These are phyloP conservation scores for Auricularia heimuer DNA, from an alignment of 768 basidiomycete genomes.

Conservation along the genomic window DNA sequence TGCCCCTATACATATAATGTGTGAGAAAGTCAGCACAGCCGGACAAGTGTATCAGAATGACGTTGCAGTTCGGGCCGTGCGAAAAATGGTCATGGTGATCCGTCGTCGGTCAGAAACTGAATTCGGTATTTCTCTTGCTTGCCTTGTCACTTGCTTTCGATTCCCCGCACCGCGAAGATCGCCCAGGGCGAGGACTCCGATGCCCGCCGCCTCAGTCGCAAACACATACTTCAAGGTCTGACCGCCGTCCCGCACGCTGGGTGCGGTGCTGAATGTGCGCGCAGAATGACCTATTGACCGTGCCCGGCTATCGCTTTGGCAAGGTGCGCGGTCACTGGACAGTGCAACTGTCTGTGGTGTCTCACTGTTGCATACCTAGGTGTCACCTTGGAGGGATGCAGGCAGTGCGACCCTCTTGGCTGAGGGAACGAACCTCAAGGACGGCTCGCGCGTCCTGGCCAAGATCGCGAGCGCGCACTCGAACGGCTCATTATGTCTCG, in stretches of 20 bases:
- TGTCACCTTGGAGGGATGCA: constrained; percentile 58
- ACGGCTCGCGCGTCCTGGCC: constrained; percentile 56
- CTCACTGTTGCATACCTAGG: constrained; percentile 28
- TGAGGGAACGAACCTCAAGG: constrained; percentile 61
- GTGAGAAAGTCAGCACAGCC: too few species aligned
- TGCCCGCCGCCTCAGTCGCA: constrained; percentile 17
- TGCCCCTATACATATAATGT: too few species aligned
- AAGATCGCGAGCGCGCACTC: constrained; percentile 67
- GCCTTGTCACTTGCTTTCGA: neutral
- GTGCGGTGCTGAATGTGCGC: neutral
- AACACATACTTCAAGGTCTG: constrained; percentile 40
- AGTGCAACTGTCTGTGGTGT: neutral
- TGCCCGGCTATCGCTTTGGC: constrained; percentile 67
- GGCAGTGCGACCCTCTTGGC: constrained; percentile 61
- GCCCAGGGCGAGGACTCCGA: neutral
- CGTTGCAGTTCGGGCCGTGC: too few species aligned
- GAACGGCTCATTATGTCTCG: constrained; percentile 61
- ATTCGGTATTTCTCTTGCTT: neutral
- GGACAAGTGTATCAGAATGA: too few species aligned
- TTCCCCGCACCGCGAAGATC: neutral
- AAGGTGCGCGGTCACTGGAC: constrained; percentile 31
- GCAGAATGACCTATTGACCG: constrained; percentile 37
- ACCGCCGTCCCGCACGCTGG: neutral
- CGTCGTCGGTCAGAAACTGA: too few species aligned
- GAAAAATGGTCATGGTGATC: too few species aligned